These are phyloP conservation scores for Lentinula sp. DNA, from an alignment of 768 basidiomycete genomes.

Conservation along the genomic window DNA sequence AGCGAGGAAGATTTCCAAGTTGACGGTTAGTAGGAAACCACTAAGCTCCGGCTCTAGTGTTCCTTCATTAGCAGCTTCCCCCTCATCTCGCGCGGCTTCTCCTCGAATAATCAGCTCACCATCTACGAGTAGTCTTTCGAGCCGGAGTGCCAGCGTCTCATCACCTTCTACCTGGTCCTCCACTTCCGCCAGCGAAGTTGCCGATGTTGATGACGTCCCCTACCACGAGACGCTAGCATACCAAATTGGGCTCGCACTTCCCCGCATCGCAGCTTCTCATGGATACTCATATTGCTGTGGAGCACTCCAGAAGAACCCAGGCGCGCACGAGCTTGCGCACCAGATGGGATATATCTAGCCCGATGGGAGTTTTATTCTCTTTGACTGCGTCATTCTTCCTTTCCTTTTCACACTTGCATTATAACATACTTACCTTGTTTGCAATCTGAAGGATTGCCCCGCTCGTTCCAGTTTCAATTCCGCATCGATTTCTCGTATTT, in stretches of 20 bases:
- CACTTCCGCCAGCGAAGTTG: neutral
- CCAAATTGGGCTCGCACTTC: neutral
- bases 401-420: neutral
- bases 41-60: too few relatives aligned
- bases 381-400: neutral
- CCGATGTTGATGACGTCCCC: neutral
- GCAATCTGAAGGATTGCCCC: neutral
- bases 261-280: neutral
- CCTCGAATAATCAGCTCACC: too few relatives aligned
- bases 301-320: neutral
- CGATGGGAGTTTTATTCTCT: neutral
- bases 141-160: too few relatives aligned
- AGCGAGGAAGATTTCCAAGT: neutral
- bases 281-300: neutral
- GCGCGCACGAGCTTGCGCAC: neutral
- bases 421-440: neutral
- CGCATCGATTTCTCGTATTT: neutral
- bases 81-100: too few relatives aligned
- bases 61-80: too few relatives aligned
- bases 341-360: neutral
- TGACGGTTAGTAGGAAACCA: neutral
- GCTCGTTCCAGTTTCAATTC: neutral
- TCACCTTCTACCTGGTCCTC: neutral
- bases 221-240: neutral
- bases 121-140: too few relatives aligned